Conservation (phyloP, 306 rosid species). For the Corylus americana region DNA sequence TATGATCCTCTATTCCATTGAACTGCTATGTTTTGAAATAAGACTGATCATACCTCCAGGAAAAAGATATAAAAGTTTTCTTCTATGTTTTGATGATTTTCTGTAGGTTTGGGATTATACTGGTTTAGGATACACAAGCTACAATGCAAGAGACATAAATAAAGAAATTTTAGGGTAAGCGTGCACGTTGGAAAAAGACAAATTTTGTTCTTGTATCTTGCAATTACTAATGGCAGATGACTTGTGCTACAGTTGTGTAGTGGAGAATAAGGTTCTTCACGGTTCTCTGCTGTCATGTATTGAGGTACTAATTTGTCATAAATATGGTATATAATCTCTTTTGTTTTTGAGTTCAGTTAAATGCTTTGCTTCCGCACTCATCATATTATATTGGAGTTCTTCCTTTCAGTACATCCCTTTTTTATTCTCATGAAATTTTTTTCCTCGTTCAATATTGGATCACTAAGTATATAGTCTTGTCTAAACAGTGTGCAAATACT, state of each 20-base stretch:
- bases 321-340: neutral
- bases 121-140: conserved; percentile 84
- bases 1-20: neutral
- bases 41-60: neutral
- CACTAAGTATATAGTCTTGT: neutral
- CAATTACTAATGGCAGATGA: conserved; percentile 32
- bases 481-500: neutral
- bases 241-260: conserved; percentile 68
- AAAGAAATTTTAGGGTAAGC: conserved; percentile 88
- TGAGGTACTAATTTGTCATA: conserved; percentile 55
- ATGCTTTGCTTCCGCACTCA: neutral
- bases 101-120: conserved; percentile 95
- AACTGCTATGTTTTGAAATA: neutral
- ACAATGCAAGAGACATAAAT: conserved; percentile 74
- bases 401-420: neutral
- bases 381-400: conserved; percentile 10
- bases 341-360: conserved; percentile 5
- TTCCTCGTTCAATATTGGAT: neutral
- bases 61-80: neutral
- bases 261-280: conserved; percentile 86
- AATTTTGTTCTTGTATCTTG: conserved; percentile 11
- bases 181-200: conserved; percentile 13
- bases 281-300: conserved; percentile 71
- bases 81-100: conserved; percentile 15
- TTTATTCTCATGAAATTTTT: neutral